phyloP scores from a whole-genome alignment of 2,329 filamentous ascomycete species.

The Epichloe gansuensis region DNA sequence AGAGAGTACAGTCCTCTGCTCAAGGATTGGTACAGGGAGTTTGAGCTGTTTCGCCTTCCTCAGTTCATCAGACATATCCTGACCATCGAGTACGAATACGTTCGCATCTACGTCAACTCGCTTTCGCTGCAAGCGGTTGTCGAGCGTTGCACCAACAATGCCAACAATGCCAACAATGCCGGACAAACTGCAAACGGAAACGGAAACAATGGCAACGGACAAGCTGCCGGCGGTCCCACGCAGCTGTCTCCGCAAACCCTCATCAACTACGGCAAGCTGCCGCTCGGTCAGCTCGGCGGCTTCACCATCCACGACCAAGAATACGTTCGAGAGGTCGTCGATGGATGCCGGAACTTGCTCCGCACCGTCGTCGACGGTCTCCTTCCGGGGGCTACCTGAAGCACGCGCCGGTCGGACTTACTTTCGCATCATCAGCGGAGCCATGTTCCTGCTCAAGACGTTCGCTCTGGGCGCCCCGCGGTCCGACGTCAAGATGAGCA shows the following conservation, averaged over 20 bases:
- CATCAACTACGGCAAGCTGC: slow-evolving; percentile 52
- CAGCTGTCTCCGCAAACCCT: slow-evolving; percentile 50
- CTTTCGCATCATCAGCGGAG: slow-evolving; percentile 74
- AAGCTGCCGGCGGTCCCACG: slow-evolving; percentile 14
- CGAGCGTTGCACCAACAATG: slow-evolving; percentile 76
- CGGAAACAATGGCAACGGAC: slow-evolving; percentile 21
- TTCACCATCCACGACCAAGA: slow-evolving; percentile 57
- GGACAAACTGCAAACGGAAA: slow-evolving; percentile 28
- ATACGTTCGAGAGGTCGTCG: slow-evolving; percentile 65
- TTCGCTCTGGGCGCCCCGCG: slow-evolving; percentile 72
- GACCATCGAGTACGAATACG: slow-evolving; percentile 91
- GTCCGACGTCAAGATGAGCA: slow-evolving; percentile 63
- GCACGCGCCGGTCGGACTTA: slow-evolving; percentile 77
- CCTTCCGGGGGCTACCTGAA: slow-evolving; percentile 65
- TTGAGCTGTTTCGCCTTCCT: slow-evolving; percentile 63
- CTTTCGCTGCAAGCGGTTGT: slow-evolving; percentile 89
- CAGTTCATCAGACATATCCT: slow-evolving; percentile 63
- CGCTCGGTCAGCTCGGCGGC: slow-evolving; percentile 50
- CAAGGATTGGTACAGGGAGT: slow-evolving; percentile 66
- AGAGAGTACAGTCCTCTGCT: slow-evolving; percentile 72
- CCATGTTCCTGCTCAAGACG: slow-evolving; percentile 75
- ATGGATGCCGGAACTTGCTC: slow-evolving; percentile 65
- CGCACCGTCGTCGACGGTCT: slow-evolving; percentile 66
- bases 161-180: slow-evolving; percentile 49
- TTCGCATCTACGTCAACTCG: slow-evolving; percentile 88